Evolutionary conservation across 2,329 filamentous ascomycete genomes (phyloP), one percentile per base, ranked within the genome.

Genomic region (Stenocarpella maydis): DNA sequence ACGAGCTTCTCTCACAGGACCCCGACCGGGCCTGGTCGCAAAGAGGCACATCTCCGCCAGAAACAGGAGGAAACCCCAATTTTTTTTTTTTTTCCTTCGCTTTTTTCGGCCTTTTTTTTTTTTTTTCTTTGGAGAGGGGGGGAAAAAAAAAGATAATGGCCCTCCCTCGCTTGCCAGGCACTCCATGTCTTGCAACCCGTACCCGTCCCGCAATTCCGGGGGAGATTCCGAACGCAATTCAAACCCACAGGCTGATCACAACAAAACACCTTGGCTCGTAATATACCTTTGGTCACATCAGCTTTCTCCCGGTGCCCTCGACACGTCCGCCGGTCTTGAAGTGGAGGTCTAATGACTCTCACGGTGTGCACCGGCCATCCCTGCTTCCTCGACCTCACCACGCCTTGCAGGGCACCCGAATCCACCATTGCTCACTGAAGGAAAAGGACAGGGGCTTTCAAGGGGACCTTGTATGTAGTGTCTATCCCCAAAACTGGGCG

Each of bases 281-380:
- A 55, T 24, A 24, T 37, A 39, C n/a, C 12, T 39, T 17, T 55
- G 34, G 21, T 26, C 34, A 39, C 34, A 9, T 28, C 14, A 7
- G 17, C 10, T 19, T 12, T 12, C 2, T 31, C 8, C 8, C 31
- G 4, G 31, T 31, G 31, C 21, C 24, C 34, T 39, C 19, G 41
- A 61, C 37, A 61, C 41, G 41, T 21, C 7, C n/a, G n/a, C n/a
- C n/a, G n/a, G 41, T 61, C 54, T 39, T 58, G 10, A 34, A 34
- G 41, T 61, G 55, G 55, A 34, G 41, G 55, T 45, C 26, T 28
- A 61, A 61, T 61, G 55, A 47, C 55, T 61, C 55, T 47, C 53
- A 26, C 12, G 26, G 34, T 55, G 21, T 55, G 21, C 14, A 45
- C 10, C 26, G 26, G 41, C 15, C 39, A 43, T 26, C 55, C 55